Evolutionary conservation across 805 yeast genomes (phyloP).

Genomic region (Cyberlindnera euphorbiae): DNA sequence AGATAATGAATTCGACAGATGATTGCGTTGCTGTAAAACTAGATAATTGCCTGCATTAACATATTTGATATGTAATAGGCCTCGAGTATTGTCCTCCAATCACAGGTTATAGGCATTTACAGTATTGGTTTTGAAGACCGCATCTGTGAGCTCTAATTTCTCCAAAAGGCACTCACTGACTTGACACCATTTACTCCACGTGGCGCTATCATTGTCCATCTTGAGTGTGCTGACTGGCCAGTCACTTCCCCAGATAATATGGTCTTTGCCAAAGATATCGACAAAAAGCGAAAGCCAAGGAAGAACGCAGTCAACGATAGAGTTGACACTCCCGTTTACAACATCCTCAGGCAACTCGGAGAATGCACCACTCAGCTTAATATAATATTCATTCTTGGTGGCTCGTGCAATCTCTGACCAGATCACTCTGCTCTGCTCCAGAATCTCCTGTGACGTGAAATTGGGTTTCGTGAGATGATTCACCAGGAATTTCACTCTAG

Average conservation of each 20-base stretch:
- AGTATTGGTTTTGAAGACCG: not conserved
- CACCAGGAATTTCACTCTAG: slow-evolving; percentile 30
- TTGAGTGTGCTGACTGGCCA: slow-evolving; percentile 38
- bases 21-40: no score
- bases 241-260: slow-evolving; percentile 39
- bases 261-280: slow-evolving; percentile 29
- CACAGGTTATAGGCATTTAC: not conserved
- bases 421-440: slow-evolving; percentile 21
- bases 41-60: no score
- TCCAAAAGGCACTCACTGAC: slow-evolving; percentile 1
- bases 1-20: no score
- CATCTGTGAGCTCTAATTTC: not conserved
- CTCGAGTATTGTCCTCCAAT: no score
- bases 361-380: slow-evolving; percentile 40
- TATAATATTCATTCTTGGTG: slow-evolving; percentile 22
- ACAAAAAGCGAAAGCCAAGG: slow-evolving; percentile 33
- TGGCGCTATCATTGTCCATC: slow-evolving; percentile 11
- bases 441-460: slow-evolving; percentile 13
- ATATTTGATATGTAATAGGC: no score
- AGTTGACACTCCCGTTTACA: slow-evolving; percentile 9
- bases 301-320: slow-evolving; percentile 17
- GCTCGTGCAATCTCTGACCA: slow-evolving; percentile 19
- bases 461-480: slow-evolving; percentile 43
- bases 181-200: slow-evolving; percentile 25
- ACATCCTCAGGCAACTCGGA: slow-evolving; percentile 31